Conservation (phyloP, 768 basidiomycete genomes). For the Dictyophora rubrovolvata region DNA sequence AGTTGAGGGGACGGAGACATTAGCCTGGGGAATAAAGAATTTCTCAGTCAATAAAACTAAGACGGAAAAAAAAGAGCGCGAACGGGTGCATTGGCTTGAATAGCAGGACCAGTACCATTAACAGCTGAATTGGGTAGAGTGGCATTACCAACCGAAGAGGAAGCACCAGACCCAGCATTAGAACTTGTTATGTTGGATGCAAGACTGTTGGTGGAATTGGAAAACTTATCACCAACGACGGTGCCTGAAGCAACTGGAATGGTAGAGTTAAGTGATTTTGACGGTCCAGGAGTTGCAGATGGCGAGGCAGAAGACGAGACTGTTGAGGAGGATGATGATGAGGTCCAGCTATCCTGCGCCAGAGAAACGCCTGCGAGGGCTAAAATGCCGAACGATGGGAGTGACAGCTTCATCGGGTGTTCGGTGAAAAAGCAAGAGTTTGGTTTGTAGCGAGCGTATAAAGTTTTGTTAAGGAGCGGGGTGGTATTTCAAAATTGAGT, state of each 20-base stretch:
- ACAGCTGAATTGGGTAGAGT: slow-evolving; percentile 37
- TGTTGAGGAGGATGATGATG: neutral
- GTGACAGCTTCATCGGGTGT: no score
- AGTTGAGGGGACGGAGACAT: slow-evolving; percentile 54
- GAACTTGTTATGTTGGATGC: neutral
- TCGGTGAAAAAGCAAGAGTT: no score
- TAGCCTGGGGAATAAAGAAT: slow-evolving; percentile 26
- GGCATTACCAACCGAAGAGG: neutral
- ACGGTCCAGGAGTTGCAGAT: neutral
- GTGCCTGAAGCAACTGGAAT: neutral
- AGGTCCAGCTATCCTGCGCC: no score
- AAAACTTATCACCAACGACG: neutral
- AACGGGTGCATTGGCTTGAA: slow-evolving; percentile 12
- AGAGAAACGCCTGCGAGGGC: no score
- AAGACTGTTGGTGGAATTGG: neutral
- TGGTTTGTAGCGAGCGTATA: no score
- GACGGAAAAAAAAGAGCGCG: slow-evolving; percentile 3
- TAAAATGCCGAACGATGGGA: no score
- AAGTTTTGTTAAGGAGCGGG: no score
- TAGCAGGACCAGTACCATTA: slow-evolving; percentile 11
- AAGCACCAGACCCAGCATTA: neutral
- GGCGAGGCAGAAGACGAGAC: neutral
- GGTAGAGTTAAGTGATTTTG: neutral
- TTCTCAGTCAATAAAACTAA: slow-evolving; percentile 15
- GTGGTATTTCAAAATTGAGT: no score